Conservation (phyloP, 2,329 filamentous ascomycete species). For the Phaeophleospora eucalypticola region DNA sequence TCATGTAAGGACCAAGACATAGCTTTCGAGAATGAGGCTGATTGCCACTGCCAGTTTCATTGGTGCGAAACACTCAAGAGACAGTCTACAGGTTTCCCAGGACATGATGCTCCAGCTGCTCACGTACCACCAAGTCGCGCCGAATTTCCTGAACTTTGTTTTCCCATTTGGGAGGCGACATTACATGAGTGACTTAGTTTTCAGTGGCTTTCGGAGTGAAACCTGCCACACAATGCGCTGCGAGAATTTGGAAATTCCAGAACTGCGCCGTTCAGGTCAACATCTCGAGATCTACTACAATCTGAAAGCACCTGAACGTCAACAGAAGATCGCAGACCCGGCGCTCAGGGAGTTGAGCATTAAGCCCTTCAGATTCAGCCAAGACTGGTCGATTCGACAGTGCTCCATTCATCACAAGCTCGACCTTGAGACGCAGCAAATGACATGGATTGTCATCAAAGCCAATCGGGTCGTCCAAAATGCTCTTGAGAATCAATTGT, state of each 20-base stretch:
- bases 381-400: slow-evolving; percentile 38
- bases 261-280: slow-evolving; percentile 31
- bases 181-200: slow-evolving; percentile 34
- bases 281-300: slow-evolving; percentile 40
- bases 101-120: slow-evolving; percentile 15
- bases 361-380: slow-evolving; percentile 5
- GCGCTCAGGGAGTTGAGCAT: too few species aligned
- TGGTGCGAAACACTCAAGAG: background rate
- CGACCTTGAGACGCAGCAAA: slow-evolving; percentile 27
- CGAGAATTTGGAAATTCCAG: slow-evolving; percentile 5
- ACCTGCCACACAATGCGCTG: slow-evolving; percentile 15
- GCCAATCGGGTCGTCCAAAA: slow-evolving; percentile 32
- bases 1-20: background rate
- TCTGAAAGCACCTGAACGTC: slow-evolving; percentile 26
- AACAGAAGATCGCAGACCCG: too few species aligned
- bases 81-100: background rate
- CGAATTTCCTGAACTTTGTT: slow-evolving; percentile 37
- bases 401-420: slow-evolving; percentile 38
- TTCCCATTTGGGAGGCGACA: slow-evolving; percentile 36
- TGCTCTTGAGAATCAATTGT: too few species aligned
- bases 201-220: slow-evolving; percentile 35
- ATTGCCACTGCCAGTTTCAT: slow-evolving; percentile 3
- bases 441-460: slow-evolving; percentile 39
- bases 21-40: too few species aligned
- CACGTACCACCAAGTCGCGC: slow-evolving; percentile 36